Evolutionary conservation across 306 rosid genomes (phyloP).

Genomic region (Cotoneaster glaucophyllus): DNA sequence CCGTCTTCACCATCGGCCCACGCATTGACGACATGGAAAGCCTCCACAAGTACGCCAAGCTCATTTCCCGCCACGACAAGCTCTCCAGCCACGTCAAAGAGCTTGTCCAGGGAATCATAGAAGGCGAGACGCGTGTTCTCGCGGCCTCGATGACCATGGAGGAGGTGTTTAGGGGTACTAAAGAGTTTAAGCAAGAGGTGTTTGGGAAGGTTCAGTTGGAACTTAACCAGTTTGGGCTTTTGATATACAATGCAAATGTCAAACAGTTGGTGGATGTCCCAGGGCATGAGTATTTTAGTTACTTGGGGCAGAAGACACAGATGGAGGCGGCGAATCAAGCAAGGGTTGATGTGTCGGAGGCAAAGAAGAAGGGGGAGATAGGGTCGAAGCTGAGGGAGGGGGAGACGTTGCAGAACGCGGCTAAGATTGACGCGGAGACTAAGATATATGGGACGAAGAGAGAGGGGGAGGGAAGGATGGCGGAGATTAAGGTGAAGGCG

Average conservation of each 20-base stretch:
- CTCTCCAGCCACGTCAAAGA: conserved; percentile 43
- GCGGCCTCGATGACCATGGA: conserved; percentile 58
- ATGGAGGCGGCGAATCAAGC: conserved; percentile 58
- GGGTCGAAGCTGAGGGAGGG: conserved; percentile 20
- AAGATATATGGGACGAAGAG: conserved; percentile 16
- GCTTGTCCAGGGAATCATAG: conserved; percentile 42
- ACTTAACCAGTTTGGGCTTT: conserved; percentile 44
- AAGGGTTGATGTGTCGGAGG: conserved; percentile 24
- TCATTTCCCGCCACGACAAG: conserved; percentile 25
- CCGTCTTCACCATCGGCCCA: conserved; percentile 56
- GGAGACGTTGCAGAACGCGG: conserved; percentile 12
- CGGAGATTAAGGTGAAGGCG: conserved; percentile 16
- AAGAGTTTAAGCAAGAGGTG: conserved; percentile 47
- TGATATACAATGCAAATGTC: conserved; percentile 55
- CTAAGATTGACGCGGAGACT: conserved; percentile 22
- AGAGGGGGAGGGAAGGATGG: conserved; percentile 25
- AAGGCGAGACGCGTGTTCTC: conserved; percentile 58
- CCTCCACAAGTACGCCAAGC: conserved; percentile 40
- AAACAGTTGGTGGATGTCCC: conserved; percentile 52
- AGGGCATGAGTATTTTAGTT: conserved; percentile 46
- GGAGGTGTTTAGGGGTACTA: conserved; percentile 21
- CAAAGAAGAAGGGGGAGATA: conserved; percentile 22
- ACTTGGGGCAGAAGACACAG: conserved; percentile 54
- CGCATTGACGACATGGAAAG: conserved; percentile 5
- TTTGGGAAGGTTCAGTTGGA: conserved; percentile 47